A percentile compares a stretch with the other conserved stretches of the same genome.
phyloP scores from a whole-genome alignment of 768 basidiomycete genomes.

The Tulasnella sp. region DNA sequence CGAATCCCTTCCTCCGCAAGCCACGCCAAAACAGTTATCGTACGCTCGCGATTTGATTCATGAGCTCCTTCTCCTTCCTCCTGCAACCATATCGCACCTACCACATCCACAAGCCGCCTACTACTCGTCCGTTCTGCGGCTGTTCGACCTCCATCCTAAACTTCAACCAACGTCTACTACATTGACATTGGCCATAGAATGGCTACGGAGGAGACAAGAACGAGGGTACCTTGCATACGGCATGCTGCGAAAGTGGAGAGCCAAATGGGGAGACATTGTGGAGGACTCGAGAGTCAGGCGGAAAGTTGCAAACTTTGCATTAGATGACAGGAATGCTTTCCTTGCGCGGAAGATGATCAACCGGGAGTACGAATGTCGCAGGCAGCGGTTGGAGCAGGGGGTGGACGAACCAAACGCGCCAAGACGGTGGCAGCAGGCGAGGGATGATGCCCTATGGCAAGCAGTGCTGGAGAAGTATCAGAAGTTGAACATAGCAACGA shows the following conservation, averaged over 20 bases:
- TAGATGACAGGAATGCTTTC: conserved; percentile 3
- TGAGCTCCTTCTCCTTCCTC: conserved; percentile 18
- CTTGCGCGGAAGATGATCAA: conserved; percentile 23
- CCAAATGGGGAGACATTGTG: conserved; percentile 21
- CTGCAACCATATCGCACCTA: conserved; percentile 18
- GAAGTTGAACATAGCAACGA: background rate
- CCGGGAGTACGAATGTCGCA: conserved; percentile 7
- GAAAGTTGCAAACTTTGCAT: conserved; percentile 20
- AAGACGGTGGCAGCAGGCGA: conserved; percentile 2
- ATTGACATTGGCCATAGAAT: conserved; percentile 16
- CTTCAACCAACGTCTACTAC: conserved; percentile 10
- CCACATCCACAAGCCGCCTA: background rate
- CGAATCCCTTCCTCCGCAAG: background rate
- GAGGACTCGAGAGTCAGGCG: conserved; percentile 14
- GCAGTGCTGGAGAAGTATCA: conserved; percentile 4
- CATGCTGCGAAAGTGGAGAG: conserved; percentile 20
- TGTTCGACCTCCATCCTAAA: conserved; percentile 16
- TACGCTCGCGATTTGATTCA: conserved; percentile 13
- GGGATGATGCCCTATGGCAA: conserved; percentile 19
- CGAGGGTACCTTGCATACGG: conserved; percentile 2
- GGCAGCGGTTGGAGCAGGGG: background rate
- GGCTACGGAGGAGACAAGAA: conserved; percentile 11
- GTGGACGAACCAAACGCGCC: background rate
- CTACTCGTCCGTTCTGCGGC: background rate
- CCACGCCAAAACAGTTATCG: background rate